Conservation (phyloP, 148 eudicot genomes). For the Vaccinium myrtillus region DNA sequence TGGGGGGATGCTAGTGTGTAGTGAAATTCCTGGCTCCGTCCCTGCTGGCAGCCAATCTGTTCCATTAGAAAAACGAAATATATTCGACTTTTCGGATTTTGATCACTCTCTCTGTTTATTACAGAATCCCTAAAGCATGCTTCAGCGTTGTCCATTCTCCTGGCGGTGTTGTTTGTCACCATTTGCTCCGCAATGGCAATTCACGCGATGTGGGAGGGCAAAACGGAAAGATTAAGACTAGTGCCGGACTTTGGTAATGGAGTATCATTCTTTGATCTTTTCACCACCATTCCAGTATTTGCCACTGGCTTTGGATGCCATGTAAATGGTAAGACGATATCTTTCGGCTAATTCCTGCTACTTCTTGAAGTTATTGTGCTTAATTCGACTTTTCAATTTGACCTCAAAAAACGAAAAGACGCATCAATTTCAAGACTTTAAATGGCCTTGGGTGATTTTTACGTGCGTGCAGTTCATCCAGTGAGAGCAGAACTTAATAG, state of each 20-base stretch:
- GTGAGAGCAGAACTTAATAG: conserved; percentile 76
- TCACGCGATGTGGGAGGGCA: conserved; percentile 57
- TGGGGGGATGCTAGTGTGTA: too few species aligned
- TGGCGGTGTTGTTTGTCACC: conserved; percentile 76
- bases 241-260: conserved; percentile 62
- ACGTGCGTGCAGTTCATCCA: conserved; percentile 70
- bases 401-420: not conserved
- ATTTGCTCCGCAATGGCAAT: conserved; percentile 76
- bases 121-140: conserved; percentile 88
- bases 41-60: not conserved
- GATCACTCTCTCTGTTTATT: conserved; percentile 9
- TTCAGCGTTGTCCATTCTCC: conserved; percentile 76
- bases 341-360: not conserved
- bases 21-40: too few species aligned
- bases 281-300: conserved; percentile 80
- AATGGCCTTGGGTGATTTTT: not conserved
- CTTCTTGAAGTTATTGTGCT: conserved; percentile 11
- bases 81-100: conserved; percentile 1
- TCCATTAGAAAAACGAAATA: not conserved
- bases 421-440: not conserved
- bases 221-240: conserved; percentile 55
- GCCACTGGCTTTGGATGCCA: conserved; percentile 88
- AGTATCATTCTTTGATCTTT: conserved; percentile 52
- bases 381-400: not conserved
- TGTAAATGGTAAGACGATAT: conserved; percentile 56